Percentiles rank a stretch among this genome's conserved stretches.
Conservation (phyloP, 345 rosid species). For the Bruguiera sexangula region DNA sequence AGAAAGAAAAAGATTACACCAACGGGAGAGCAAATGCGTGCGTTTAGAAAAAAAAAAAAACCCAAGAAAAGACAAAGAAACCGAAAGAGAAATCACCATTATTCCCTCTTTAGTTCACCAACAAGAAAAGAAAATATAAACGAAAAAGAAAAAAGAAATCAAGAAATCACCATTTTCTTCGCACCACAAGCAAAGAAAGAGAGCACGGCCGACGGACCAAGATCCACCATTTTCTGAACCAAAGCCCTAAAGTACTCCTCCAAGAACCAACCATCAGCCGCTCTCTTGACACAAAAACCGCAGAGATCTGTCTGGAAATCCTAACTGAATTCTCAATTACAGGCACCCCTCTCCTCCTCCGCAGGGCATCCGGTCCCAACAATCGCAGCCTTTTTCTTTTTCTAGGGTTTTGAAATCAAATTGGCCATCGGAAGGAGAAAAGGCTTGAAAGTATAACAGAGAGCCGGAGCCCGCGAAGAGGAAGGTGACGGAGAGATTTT, state of each 20-base stretch:
- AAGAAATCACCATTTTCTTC: conserved; percentile 49
- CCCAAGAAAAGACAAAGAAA: too few relatives aligned
- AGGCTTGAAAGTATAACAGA: too few relatives aligned
- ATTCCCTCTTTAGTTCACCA: neutral
- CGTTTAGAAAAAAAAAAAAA: too few relatives aligned
- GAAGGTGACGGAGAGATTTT: neutral
- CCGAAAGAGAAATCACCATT: too few relatives aligned
- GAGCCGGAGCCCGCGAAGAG: neutral
- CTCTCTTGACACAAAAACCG: conserved; percentile 17
- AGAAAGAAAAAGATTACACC: too few relatives aligned
- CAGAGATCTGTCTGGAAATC: conserved; percentile 25
- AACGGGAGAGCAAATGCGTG: too few relatives aligned
- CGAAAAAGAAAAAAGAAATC: neutral
- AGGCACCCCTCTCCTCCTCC: neutral
- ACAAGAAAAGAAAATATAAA: neutral
- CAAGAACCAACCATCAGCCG: conserved; percentile 16
- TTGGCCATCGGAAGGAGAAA: neutral
- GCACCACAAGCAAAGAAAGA: conserved; percentile 79
- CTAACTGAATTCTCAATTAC: conserved; percentile 1
- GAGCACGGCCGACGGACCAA: conserved; percentile 11
- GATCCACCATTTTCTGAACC: conserved; percentile 45
- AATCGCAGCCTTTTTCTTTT: neutral
- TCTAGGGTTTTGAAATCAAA: too few relatives aligned
- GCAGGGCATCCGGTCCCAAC: neutral
- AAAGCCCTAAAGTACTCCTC: conserved; percentile 45